Conservation (phyloP, 352 stramenopile genomes). For the Peronosclerospora sorghi region DNA sequence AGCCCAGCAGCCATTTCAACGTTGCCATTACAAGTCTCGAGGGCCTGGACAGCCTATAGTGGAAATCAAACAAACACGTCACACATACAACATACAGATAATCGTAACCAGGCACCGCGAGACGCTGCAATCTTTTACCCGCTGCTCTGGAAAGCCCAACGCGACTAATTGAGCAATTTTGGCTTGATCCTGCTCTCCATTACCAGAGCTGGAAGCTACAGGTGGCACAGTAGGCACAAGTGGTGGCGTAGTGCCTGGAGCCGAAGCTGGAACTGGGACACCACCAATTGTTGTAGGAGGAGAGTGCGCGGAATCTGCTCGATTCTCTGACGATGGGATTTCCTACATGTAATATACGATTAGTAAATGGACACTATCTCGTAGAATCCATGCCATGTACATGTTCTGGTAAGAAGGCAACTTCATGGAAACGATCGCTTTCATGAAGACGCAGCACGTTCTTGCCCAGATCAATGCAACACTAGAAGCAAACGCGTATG, state of each 20-base stretch:
- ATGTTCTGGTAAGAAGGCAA: conserved; percentile 81
- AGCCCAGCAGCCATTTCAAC: conserved; percentile 73
- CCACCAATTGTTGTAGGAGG: conserved; percentile 17
- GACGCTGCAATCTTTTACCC: too few relatives aligned
- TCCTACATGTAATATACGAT: conserved; percentile 21
- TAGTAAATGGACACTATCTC: neutral
- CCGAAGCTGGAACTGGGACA: conserved; percentile 17
- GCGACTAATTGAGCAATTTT: conserved; percentile 60
- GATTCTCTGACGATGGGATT: conserved; percentile 55
- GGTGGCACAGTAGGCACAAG: conserved; percentile 4
- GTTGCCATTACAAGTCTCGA: conserved; percentile 65
- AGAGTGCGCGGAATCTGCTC: conserved; percentile 13
- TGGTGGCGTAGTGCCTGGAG: conserved; percentile 11
- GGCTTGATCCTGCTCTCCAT: conserved; percentile 18
- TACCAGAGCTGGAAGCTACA: conserved; percentile 10
- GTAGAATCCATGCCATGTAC: conserved; percentile 22
- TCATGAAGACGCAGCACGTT: conserved; percentile 83
- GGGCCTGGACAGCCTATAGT: conserved; percentile 42
- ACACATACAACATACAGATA: conserved; percentile 9
- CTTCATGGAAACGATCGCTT: conserved; percentile 51
- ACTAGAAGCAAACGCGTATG: conserved; percentile 60
- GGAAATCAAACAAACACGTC: conserved; percentile 12
- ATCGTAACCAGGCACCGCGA: neutral
- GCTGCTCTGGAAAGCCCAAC: conserved; percentile 54
- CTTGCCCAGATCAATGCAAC: conserved; percentile 91